A percentile compares a stretch with the other conserved stretches of the same genome.
These are phyloP conservation scores for Claviceps sp. DNA, from an alignment of 2,329 filamentous ascomycete genomes.

Conservation along the genomic window DNA sequence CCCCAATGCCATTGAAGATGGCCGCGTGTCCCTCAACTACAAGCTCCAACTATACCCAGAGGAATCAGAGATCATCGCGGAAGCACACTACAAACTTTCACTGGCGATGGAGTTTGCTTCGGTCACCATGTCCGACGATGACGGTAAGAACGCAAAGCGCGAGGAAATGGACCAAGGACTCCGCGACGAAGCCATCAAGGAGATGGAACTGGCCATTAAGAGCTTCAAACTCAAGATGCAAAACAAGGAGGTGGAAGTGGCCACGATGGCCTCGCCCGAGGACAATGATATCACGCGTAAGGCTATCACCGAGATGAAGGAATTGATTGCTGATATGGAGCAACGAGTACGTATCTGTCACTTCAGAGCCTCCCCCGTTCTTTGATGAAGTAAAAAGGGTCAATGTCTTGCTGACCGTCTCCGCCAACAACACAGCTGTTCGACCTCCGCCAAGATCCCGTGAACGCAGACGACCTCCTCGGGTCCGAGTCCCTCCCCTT, in stretches of 20 bases:
- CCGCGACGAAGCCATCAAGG: constrained; percentile 54
- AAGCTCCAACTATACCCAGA: constrained; percentile 67
- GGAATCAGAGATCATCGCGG: constrained; percentile 75
- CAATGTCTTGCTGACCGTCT: not conserved
- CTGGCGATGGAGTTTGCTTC: constrained; percentile 90
- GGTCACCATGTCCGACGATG: constrained; percentile 46
- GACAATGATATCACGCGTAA: constrained; percentile 50
- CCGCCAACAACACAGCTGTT: constrained; percentile 33
- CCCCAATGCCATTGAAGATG: constrained; percentile 72
- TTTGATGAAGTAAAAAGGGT: not conserved
- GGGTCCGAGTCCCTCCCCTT: constrained; percentile 27
- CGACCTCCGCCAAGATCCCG: constrained; percentile 50
- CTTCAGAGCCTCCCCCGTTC: not conserved
- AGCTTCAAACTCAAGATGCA: constrained; percentile 59
- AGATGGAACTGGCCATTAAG: constrained; percentile 62
- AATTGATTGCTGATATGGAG: constrained; percentile 68
- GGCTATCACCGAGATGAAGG: constrained; percentile 59
- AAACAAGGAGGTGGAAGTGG: constrained; percentile 54
- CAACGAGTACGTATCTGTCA: constrained; percentile 40
- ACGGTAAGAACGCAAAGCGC: constrained; percentile 31
- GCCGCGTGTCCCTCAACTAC: constrained; percentile 61
- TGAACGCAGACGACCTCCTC: constrained; percentile 26
- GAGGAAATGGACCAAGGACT: constrained; percentile 51
- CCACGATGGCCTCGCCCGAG: constrained; percentile 47
- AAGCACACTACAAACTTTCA: constrained; percentile 93